A percentile compares a stretch with the other conserved stretches of the same genome.
These are phyloP conservation scores for Daldinia vernicosa DNA, from an alignment of 495 filamentous ascomycete species.

Conservation along the genomic window DNA sequence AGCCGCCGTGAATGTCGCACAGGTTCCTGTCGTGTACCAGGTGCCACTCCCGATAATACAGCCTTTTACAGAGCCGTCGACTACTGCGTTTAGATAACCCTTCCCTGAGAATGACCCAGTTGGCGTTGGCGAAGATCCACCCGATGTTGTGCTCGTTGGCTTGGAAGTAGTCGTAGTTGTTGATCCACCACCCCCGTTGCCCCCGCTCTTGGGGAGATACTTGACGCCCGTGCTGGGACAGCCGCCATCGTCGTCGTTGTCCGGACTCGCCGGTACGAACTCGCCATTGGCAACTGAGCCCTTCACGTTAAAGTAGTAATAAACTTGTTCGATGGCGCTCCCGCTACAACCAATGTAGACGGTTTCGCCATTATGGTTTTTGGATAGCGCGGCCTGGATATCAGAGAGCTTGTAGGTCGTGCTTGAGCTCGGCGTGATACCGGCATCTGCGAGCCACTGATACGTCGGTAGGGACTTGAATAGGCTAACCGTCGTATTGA, in stretches of 20 bases:
- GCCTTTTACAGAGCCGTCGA: slow-evolving; percentile 60
- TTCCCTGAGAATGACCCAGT: slow-evolving; percentile 53
- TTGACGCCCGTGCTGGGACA: slow-evolving; percentile 45
- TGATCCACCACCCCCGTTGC: slow-evolving; percentile 12
- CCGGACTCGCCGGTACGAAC: slow-evolving; percentile 62
- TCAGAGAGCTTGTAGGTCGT: slow-evolving; percentile 68
- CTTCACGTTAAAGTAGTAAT: slow-evolving; percentile 80
- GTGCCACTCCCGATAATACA: slow-evolving; percentile 75
- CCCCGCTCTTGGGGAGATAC: slow-evolving; percentile 45
- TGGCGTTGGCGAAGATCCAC: slow-evolving; percentile 18
- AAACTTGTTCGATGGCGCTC: slow-evolving; percentile 71
- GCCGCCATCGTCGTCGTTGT: slow-evolving; percentile 32
- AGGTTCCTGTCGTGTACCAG: slow-evolving; percentile 75
- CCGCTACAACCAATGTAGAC: slow-evolving; percentile 71
- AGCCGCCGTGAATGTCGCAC: slow-evolving; percentile 71
- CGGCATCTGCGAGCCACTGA: slow-evolving; percentile 67
- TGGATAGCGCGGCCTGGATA: slow-evolving; percentile 68
- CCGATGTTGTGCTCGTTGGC: slow-evolving; percentile 26
- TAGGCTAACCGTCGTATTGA: slow-evolving; percentile 60
- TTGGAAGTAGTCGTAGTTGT: slow-evolving; percentile 1
- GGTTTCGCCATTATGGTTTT: slow-evolving; percentile 62
- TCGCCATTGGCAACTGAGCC: slow-evolving; percentile 74
- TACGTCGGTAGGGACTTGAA: slow-evolving; percentile 63
- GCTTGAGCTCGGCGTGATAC: slow-evolving; percentile 68
- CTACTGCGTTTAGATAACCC: slow-evolving; percentile 67